phyloP scores from a whole-genome alignment of 1,139 yeast genomes.

The Pneumocystis wakefieldiae region DNA sequence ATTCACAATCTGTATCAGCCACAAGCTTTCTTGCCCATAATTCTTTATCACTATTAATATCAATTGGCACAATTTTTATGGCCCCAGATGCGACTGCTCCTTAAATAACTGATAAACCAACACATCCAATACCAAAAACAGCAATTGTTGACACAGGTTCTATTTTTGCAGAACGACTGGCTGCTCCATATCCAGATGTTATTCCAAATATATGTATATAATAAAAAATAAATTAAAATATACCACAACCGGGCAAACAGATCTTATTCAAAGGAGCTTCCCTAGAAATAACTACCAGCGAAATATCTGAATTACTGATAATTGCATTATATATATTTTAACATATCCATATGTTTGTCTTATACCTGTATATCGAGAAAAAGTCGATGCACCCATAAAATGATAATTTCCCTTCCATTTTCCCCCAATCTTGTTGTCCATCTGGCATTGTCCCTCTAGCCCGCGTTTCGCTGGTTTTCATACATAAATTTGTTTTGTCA shows the following conservation, averaged over 20 bases:
- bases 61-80: constrained; percentile 68
- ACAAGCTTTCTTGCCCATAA: constrained; percentile 82
- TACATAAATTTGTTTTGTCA: constrained; percentile 91
- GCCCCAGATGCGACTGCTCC: constrained; percentile 83
- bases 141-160: constrained; percentile 89
- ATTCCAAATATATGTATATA: constrained; percentile 32
- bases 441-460: constrained; percentile 93
- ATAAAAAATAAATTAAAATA: too few relatives aligned
- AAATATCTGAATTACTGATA: constrained; percentile 72
- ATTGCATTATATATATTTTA: background rate
- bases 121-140: constrained; percentile 94
- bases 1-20: constrained; percentile 53
- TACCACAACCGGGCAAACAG: constrained; percentile 80
- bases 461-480: constrained; percentile 78
- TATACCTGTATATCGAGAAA: constrained; percentile 65
- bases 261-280: constrained; percentile 73
- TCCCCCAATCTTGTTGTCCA: constrained; percentile 75
- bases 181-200: constrained; percentile 97
- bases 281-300: constrained; percentile 84
- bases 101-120: constrained; percentile 88
- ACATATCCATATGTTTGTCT: background rate
- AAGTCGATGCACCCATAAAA: constrained; percentile 96
- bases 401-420: constrained; percentile 71
- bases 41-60: constrained; percentile 69
- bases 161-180: constrained; percentile 83